Conservation (phyloP, 1,139 yeast species). For the Candida sp. region DNA sequence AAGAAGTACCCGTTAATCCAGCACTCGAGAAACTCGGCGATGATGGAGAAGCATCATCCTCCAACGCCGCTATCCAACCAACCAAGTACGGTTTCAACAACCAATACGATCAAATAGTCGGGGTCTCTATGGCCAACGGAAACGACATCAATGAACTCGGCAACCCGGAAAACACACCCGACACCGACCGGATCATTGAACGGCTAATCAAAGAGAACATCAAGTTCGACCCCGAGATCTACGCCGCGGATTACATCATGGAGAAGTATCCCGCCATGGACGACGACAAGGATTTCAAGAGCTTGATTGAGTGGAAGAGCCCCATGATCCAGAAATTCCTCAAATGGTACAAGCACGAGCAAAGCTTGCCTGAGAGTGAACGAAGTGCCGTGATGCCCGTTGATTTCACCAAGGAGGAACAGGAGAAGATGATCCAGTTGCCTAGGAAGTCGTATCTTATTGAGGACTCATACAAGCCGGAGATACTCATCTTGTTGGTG, state of each 20-base stretch:
- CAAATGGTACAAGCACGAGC: constrained; percentile 52
- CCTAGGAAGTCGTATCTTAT: constrained; percentile 69
- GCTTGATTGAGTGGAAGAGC: constrained; percentile 60
- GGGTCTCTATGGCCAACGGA: constrained; percentile 74
- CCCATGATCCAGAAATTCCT: constrained; percentile 48
- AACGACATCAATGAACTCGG: constrained; percentile 90
- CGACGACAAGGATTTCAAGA: constrained; percentile 56
- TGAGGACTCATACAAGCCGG: constrained; percentile 47
- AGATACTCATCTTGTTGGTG: constrained; percentile 61
- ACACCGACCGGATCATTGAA: constrained; percentile 64
- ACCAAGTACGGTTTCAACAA: constrained; percentile 1
- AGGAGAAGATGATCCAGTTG: constrained; percentile 65
- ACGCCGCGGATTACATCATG: constrained; percentile 83
- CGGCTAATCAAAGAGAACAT: constrained; percentile 72
- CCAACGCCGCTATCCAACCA: neutral
- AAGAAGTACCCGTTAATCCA: constrained; percentile 15
- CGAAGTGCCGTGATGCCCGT: constrained; percentile 40
- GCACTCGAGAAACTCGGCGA: constrained; percentile 6
- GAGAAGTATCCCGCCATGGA: constrained; percentile 57
- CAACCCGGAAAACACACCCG: constrained; percentile 70
- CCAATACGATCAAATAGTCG: constrained; percentile 59
- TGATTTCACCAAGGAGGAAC: constrained; percentile 62
- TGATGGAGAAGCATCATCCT: constrained; percentile 20
- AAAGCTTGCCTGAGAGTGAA: constrained; percentile 21
- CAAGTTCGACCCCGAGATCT: constrained; percentile 88